Base-by-base conservation (phyloP, 768 basidiomycete species). In the Hericium rajendrae region DNA sequence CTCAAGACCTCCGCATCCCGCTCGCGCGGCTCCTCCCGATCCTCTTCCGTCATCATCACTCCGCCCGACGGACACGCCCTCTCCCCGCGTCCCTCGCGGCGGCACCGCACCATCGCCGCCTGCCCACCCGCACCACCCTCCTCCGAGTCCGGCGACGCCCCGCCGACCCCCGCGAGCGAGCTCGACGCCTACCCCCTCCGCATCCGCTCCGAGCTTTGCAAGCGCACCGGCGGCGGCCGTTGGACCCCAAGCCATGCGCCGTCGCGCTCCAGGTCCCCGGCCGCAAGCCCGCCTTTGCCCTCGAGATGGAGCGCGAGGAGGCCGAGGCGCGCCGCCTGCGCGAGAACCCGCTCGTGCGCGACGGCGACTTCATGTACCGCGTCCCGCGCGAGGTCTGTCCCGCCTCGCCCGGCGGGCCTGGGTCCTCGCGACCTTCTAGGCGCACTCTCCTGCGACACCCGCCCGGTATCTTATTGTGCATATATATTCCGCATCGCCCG, bases 141-240 rank as follows among this genome's bases (percentile, higher is more conserved):
- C 50, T 48, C 70, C 60, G 16, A 54, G 32, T 41, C 37, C 18
- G 52, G 22, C 20, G 52, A 38, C 20, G 51, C 24, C 15, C 38
- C 26, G 52, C 52, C 38, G 60, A 63, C 43, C 58, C 62, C 2
- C 38, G 37, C 81, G 1, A 86, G 86, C 59, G 86, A 86, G 67
- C 76, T 91, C 28, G 83, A 83, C 53, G 78, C 84, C 1, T 91
- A 91, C 62, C 88, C 88, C 2, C 79, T 91, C 20, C 76, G 78
- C 46, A 80, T 82, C 56, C 79, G 83, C 2, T 81, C 79, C 63
- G 73, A 78, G 51, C 76, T 88, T 13, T 91, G 88, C 73, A 91
- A 91, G 64, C 85, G 84, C 1, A 80, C 81, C 18, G 88, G 89
- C 49, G 87, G 87, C 13, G 88, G 88, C 15, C 81, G 89, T 38